phyloP scores from a whole-genome alignment of 2,329 filamentous ascomycete species.

The Cryphonectria radicalis region DNA sequence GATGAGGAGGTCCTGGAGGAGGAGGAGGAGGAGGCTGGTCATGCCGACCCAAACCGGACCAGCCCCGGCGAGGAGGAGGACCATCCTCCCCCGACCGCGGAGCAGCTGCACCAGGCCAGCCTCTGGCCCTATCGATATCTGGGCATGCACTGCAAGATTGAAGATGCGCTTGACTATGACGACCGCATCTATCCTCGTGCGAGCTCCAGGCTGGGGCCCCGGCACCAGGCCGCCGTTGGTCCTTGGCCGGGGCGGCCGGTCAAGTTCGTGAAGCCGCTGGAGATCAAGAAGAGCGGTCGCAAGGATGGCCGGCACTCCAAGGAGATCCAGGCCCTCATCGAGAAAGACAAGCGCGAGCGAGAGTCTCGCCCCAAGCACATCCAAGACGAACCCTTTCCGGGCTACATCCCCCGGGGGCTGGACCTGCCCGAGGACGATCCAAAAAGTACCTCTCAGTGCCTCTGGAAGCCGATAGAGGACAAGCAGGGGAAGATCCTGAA shows the following conservation, averaged over 20 bases:
- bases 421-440: slow-evolving; percentile 74
- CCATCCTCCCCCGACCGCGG: slow-evolving; percentile 69
- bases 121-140: slow-evolving; percentile 97
- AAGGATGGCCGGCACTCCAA: slow-evolving; percentile 79
- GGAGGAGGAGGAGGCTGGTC: slow-evolving; percentile 71
- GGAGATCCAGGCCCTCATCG: slow-evolving; percentile 76
- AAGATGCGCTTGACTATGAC: slow-evolving; percentile 95
- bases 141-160: slow-evolving; percentile 91
- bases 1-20: slow-evolving; percentile 68
- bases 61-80: slow-evolving; percentile 66
- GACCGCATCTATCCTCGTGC: slow-evolving; percentile 96
- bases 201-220: slow-evolving; percentile 86
- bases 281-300: slow-evolving; percentile 82
- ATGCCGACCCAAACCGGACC: slow-evolving; percentile 61
- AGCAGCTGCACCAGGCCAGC: slow-evolving; percentile 90
- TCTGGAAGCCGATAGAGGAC: slow-evolving; percentile 72
- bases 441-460: slow-evolving; percentile 72
- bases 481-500: slow-evolving; percentile 33
- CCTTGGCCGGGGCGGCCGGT: slow-evolving; percentile 87
- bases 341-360: slow-evolving; percentile 78
- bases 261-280: slow-evolving; percentile 85
- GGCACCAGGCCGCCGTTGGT: slow-evolving; percentile 85
- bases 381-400: slow-evolving; percentile 79
- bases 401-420: slow-evolving; percentile 83
- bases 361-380: slow-evolving; percentile 91